Conservation (phyloP, 1,284 basidiomycete genomes). For the Tylopilus orsonianus region DNA sequence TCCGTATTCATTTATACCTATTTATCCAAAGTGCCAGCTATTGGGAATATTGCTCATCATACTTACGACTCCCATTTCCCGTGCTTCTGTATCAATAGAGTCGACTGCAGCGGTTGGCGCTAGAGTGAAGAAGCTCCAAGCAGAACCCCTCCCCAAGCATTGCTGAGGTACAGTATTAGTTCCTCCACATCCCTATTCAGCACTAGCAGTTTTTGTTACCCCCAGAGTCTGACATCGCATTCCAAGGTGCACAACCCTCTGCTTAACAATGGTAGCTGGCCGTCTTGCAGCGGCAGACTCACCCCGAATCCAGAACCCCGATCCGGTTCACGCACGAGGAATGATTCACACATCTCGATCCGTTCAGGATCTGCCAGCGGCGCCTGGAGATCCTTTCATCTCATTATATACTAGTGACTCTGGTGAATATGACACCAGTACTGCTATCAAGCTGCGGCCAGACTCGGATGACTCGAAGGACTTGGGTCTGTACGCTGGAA, state of each 20-base stretch:
- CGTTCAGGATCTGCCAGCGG: slow-evolving; percentile 29
- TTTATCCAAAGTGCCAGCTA: too few species aligned
- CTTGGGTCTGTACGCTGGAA: slow-evolving; percentile 45
- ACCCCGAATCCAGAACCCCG: slow-evolving; percentile 38
- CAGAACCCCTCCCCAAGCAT: too few species aligned
- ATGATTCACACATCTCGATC: slow-evolving; percentile 30
- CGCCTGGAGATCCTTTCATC: slow-evolving; percentile 35
- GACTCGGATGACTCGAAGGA: slow-evolving; percentile 40
- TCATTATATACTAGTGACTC: slow-evolving; percentile 42
- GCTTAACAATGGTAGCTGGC: slow-evolving; percentile 38
- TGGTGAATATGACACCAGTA: too few species aligned
- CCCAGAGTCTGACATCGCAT: background rate
- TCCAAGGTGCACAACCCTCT: slow-evolving; percentile 43
- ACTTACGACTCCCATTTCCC: too few species aligned
- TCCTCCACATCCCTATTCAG: slow-evolving; percentile 2
- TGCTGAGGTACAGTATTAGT: too few species aligned
- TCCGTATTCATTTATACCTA: background rate
- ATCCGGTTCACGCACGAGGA: slow-evolving; percentile 37
- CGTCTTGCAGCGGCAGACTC: slow-evolving; percentile 42
- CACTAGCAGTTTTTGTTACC: background rate
- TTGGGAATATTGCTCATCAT: background rate
- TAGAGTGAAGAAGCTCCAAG: too few species aligned
- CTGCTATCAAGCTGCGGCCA: slow-evolving; percentile 51
- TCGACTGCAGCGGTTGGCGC: too few species aligned
- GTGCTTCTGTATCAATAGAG: slow-evolving; percentile 10